Evolutionary conservation across 192 early-diverging fungal species (phyloP), one percentile per base, ranked within the genome.

Genomic region (Lunasporangiospora selenospora): DNA sequence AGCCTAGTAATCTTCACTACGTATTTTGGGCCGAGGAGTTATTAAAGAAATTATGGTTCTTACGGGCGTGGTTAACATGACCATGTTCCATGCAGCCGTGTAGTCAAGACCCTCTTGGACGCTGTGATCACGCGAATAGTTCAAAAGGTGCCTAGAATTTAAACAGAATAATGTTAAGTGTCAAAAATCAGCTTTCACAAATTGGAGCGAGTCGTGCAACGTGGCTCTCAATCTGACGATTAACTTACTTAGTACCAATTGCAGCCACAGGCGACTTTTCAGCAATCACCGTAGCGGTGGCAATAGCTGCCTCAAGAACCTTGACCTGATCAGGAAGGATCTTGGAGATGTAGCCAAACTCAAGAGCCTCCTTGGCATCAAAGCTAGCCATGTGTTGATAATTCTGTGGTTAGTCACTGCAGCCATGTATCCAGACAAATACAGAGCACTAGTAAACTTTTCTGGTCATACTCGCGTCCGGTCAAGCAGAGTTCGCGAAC

Each of bases 81-180:
- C 83, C 23, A 84, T 52, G 76, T 94, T 98, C 97, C 97, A 99
- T 15, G 93, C 70, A 30, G 86, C 89, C 29, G 88, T 91, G 75
- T 98, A 96, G 12, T 85, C 80, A 30, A 99, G 81, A 29, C 93
- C 92, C 70, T 99, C 95, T 34, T 83, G 81, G 0, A 96, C 90
- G 8, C 88, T 83, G 65, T 99, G 97, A 75, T 99, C 95, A 53
- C 95, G 90, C 33, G 93, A 92, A 76, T 90, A 93, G 67, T 93
- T 95, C 44, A 98, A 85, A 38, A 93, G 46, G 36, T 92, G 87
- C 56, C 86, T 87, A 59, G 6, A 32, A 7, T 8, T 3, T 4
- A 24, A 16, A 19, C 10, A 63, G 6, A 62, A 8, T 24, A 37
- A 34, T 9, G 21, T n/a, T 61, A 18, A 55, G n/a, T n/a, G n/a